These are phyloP conservation scores for Pseudomassariella vexata DNA, from an alignment of 2,329 filamentous ascomycete species.

Conservation along the genomic window DNA sequence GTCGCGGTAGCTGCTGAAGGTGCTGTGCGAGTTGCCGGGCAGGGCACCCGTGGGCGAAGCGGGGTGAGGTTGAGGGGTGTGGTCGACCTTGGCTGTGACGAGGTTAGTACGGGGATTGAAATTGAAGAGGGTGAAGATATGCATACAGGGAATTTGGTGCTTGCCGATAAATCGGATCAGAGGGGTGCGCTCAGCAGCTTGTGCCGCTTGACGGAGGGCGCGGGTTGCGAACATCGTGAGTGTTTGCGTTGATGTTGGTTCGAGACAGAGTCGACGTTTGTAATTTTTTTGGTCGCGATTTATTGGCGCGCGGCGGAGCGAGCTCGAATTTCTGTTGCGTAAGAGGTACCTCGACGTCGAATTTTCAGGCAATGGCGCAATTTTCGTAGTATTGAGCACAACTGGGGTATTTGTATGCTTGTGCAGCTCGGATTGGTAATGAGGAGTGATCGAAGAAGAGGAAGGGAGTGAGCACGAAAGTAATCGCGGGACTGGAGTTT, in stretches of 20 bases:
- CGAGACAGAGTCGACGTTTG: too few relatives aligned
- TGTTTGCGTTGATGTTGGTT: slow-evolving; percentile 8
- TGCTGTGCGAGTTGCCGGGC: slow-evolving; percentile 50
- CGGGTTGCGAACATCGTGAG: slow-evolving; percentile 49
- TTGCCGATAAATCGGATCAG: slow-evolving; percentile 59
- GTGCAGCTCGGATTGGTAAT: too few relatives aligned
- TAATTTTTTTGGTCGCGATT: too few relatives aligned
- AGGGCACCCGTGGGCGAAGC: slow-evolving; percentile 62
- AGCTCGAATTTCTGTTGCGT: neutral
- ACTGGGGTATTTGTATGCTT: too few relatives aligned
- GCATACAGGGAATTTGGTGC: slow-evolving; percentile 47
- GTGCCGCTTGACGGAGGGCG: slow-evolving; percentile 52
- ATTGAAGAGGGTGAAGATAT: neutral
- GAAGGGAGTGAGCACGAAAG: too few relatives aligned
- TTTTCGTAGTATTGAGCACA: too few relatives aligned
- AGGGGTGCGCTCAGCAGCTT: slow-evolving; percentile 54
- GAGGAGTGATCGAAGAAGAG: too few relatives aligned
- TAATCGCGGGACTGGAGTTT: too few relatives aligned
- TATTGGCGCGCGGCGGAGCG: too few relatives aligned
- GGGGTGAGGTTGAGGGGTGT: slow-evolving; percentile 68
- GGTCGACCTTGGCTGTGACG: slow-evolving; percentile 59
- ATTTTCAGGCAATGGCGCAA: too few relatives aligned
- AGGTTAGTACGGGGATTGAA: slow-evolving; percentile 4
- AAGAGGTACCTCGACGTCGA: too few relatives aligned
- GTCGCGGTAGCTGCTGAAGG: slow-evolving; percentile 73